Evolutionary conservation across 352 stramenopile species (phyloP).

Genomic region (Phytophthora fragariae): DNA sequence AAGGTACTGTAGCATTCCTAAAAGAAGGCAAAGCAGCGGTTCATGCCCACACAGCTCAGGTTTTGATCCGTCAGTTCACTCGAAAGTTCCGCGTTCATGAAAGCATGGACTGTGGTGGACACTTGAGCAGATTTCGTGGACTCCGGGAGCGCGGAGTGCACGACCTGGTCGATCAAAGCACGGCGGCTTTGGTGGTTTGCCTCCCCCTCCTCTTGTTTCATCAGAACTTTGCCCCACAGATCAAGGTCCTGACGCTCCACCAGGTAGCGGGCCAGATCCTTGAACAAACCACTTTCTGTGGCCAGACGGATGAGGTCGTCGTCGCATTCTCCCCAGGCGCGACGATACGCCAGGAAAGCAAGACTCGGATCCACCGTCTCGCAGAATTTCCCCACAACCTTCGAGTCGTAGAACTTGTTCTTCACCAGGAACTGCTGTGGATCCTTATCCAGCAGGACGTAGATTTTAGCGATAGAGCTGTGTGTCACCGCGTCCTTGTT

Average conservation of each 20-base stretch:
- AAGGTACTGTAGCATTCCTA: not conserved
- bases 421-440: constrained; percentile 98
- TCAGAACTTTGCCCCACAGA: constrained; percentile 96
- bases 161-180: constrained; percentile 97
- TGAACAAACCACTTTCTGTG: constrained; percentile 98
- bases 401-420: constrained; percentile 99
- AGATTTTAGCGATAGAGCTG: constrained; percentile 99
- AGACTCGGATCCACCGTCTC: constrained; percentile 98
- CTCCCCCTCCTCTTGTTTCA: constrained; percentile 89
- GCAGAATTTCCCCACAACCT: constrained; percentile 98
- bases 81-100: constrained; percentile 99
- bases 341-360: constrained; percentile 98
- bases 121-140: constrained; percentile 98
- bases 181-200: constrained; percentile 85
- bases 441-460: constrained; percentile 99
- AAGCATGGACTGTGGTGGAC: constrained; percentile 98
- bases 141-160: constrained; percentile 98
- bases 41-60: constrained; percentile 11
- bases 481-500: constrained; percentile 98
- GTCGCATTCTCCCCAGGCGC: constrained; percentile 96
- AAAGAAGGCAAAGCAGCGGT: constrained; percentile 13
- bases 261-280: constrained; percentile 98
- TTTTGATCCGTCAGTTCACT: constrained; percentile 95
- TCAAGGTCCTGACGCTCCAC: constrained; percentile 98
- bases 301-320: constrained; percentile 98